Base-by-base conservation (phyloP, 2,329 filamentous ascomycete genomes). In the Curvularia verruculosa region DNA sequence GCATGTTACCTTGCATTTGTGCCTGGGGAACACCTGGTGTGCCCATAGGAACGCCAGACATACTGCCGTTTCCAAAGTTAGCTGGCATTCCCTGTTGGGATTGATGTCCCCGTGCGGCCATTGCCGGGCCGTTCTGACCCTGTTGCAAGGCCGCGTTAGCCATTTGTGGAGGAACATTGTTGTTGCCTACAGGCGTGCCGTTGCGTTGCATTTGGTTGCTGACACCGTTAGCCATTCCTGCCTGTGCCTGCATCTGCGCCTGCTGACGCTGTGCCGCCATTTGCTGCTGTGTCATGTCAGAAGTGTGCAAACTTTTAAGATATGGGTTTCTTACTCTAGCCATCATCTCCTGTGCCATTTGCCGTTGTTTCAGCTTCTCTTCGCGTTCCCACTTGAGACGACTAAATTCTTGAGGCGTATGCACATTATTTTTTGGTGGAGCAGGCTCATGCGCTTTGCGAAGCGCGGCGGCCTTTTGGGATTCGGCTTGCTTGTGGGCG, bases 341-440 rank as follows among this genome's bases (percentile, higher is more conserved):
- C 43, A 65, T 82, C 57, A 70, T 77, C 55, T 89, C 85, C 66
- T 86, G 85, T 58, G 84, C 80, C 70, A 85, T 80, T 67, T 84
- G 80, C 74, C 86, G 84, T 55, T 82, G 79, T 49, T 69, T 70
- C 52, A 84, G 70, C 69, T 87, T 85, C 70, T 93, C 83, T 67
- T 98, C 94, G 43, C 91, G 87, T 71, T 98, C 94, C 78, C 89
- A 89, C 66, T 95, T 92, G 71, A 97, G 83, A 50, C 91, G 84
- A 71, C 93, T 97, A 74, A 97, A 96, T 65, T 98, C 92, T 67
- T 91, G 86, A 0, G 95, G 95, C 0, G 93, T 96, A 71, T 92
- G 84, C 49, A 84, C 83, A 15, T 81, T 82, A 37, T 77, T 80
- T 63, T 84, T 84, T 13, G 84, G 83, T 60, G 91, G 71, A 75